phyloP scores from a whole-genome alignment of 352 stramenopile genomes.

The Bremia lactucae region DNA sequence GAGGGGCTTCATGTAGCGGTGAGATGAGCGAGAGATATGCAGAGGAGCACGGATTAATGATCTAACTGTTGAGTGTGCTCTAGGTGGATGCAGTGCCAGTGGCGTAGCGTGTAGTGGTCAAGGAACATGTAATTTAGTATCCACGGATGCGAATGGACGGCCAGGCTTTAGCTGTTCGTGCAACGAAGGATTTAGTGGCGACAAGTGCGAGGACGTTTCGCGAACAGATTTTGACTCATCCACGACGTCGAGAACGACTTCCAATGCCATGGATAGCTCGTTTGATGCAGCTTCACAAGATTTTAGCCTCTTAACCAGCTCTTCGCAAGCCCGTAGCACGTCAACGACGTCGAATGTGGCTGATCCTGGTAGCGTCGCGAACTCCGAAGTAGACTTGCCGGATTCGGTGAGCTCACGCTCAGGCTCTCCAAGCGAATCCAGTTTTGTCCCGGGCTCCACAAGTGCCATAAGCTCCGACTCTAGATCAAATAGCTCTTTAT shows the following conservation, averaged over 20 bases:
- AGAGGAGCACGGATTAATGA: background rate
- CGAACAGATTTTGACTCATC: slow-evolving; percentile 6
- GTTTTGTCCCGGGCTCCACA: slow-evolving; percentile 8
- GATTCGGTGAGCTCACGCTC: too few species aligned
- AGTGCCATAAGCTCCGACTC: slow-evolving; percentile 3
- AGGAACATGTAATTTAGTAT: slow-evolving; percentile 40
- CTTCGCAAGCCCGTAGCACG: slow-evolving; percentile 6
- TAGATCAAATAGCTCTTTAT: slow-evolving; percentile 9
- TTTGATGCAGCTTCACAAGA: background rate
- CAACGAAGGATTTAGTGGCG: slow-evolving; percentile 58
- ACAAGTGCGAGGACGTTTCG: slow-evolving; percentile 30
- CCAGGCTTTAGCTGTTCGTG: slow-evolving; percentile 54
- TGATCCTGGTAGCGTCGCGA: too few species aligned
- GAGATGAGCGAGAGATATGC: background rate
- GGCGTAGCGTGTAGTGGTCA: slow-evolving; percentile 60
- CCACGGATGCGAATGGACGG: slow-evolving; percentile 8
- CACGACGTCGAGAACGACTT: slow-evolving; percentile 2
- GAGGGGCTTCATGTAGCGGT: slow-evolving; percentile 43
- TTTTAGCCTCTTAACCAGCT: slow-evolving; percentile 3
- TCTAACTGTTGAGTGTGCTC: background rate
- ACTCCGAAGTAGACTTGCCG: too few species aligned
- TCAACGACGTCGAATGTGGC: slow-evolving; percentile 3
- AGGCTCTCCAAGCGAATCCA: too few species aligned
- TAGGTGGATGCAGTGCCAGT: slow-evolving; percentile 29
- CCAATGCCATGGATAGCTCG: background rate